Evolutionary conservation across 768 basidiomycete genomes (phyloP).

Genomic region (Rhizopogon salebrosus): DNA sequence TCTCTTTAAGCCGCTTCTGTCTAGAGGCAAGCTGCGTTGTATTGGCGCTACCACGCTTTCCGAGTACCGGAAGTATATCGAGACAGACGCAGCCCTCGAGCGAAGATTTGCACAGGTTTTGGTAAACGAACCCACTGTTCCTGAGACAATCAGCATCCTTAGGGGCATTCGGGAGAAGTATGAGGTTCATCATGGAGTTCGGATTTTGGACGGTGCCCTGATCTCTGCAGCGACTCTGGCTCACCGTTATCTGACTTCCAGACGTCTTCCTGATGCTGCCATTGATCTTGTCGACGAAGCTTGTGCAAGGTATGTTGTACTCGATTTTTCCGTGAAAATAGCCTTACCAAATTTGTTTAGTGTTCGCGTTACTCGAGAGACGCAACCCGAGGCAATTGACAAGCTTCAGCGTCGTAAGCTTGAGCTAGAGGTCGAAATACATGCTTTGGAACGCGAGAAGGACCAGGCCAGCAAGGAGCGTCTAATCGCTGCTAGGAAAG

Average conservation of each 20-base stretch:
- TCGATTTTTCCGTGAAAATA: background rate
- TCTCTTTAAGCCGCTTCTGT: conserved; percentile 87
- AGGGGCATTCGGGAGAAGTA: conserved; percentile 94
- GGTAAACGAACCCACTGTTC: conserved; percentile 85
- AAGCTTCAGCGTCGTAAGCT: conserved; percentile 83
- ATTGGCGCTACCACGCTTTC: conserved; percentile 91
- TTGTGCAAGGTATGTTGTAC: conserved; percentile 62
- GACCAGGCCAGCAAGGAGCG: conserved; percentile 85
- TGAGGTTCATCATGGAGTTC: conserved; percentile 87
- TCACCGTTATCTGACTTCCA: conserved; percentile 84
- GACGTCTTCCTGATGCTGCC: conserved; percentile 78
- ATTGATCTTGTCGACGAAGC: conserved; percentile 94
- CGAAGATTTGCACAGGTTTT: conserved; percentile 91
- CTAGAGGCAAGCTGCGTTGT: conserved; percentile 71
- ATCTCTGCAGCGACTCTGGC: conserved; percentile 89
- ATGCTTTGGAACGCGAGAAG: conserved; percentile 90
- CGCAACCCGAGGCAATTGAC: conserved; percentile 90
- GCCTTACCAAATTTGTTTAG: conserved; percentile 31
- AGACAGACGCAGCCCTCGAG: conserved; percentile 87
- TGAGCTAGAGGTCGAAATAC: conserved; percentile 91
- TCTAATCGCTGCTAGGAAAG: conserved; percentile 65
- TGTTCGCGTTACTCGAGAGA: conserved; percentile 90
- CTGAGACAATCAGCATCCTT: conserved; percentile 89
- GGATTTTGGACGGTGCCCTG: conserved; percentile 82
- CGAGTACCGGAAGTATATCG: conserved; percentile 91